phyloP scores from a whole-genome alignment of 2,329 filamentous ascomycete genomes.

The Fusarium mangiferae region DNA sequence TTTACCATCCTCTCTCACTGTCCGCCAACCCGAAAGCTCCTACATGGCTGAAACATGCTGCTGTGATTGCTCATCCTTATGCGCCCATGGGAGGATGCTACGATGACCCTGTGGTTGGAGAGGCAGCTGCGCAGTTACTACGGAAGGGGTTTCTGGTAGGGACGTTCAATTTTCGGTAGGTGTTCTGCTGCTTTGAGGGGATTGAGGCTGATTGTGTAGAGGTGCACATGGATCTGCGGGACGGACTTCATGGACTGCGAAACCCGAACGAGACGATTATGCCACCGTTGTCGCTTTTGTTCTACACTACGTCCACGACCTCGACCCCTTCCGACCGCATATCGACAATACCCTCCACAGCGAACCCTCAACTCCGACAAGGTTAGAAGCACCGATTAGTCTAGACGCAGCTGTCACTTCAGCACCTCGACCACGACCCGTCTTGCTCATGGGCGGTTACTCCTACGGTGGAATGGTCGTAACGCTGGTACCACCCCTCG shows the following conservation, averaged over 20 bases:
- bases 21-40: slow-evolving; percentile 46
- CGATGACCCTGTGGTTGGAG: slow-evolving; percentile 83
- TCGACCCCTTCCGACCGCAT: slow-evolving; percentile 55
- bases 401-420: not conserved
- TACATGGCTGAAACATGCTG: slow-evolving; percentile 61
- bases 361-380: slow-evolving; percentile 10
- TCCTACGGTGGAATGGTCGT: slow-evolving; percentile 91
- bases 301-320: slow-evolving; percentile 73
- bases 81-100: slow-evolving; percentile 86
- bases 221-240: slow-evolving; percentile 81
- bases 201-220: slow-evolving; percentile 57
- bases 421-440: slow-evolving; percentile 31
- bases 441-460: slow-evolving; percentile 79
- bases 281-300: slow-evolving; percentile 84
- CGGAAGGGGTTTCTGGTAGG: slow-evolving; percentile 77
- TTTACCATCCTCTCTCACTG: slow-evolving; percentile 76
- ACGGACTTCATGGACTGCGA: slow-evolving; percentile 87
- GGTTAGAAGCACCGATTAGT: not conserved
- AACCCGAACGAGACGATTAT: slow-evolving; percentile 84
- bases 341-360: slow-evolving; percentile 6
- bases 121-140: slow-evolving; percentile 72
- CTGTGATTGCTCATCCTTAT: slow-evolving; percentile 89
- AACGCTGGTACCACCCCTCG: slow-evolving; percentile 73
- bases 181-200: not conserved
- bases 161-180: slow-evolving; percentile 92